phyloP scores from a whole-genome alignment of 83 land plant species.

The Picea mariana region DNA sequence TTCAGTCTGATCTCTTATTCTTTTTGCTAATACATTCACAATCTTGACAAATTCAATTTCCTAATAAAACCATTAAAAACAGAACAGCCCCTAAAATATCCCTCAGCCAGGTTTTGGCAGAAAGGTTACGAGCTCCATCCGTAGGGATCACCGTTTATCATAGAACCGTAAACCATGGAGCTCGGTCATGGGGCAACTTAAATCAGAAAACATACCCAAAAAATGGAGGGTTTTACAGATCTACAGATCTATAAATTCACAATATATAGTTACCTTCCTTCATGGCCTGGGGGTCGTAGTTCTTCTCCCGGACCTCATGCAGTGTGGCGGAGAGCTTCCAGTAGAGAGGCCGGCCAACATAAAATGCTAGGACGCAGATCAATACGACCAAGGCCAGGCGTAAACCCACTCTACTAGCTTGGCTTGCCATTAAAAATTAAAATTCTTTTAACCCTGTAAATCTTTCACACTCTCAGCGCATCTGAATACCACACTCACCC shows the following conservation, averaged over 20 bases:
- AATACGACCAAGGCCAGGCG: slow-evolving; percentile 22
- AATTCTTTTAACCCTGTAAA: too few species aligned
- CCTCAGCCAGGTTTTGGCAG: background rate
- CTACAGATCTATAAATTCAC: background rate
- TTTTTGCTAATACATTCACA: too few species aligned
- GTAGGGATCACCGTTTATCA: background rate
- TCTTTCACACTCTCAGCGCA: too few species aligned
- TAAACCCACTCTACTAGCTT: slow-evolving; percentile 29
- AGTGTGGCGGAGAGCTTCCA: slow-evolving; percentile 75
- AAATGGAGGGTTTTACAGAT: background rate
- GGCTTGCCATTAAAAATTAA: background rate
- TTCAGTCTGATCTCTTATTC: too few species aligned
- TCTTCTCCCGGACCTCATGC: slow-evolving; percentile 59
- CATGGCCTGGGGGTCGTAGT: slow-evolving; percentile 35
- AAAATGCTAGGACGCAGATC: slow-evolving; percentile 43
- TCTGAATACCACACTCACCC: too few species aligned
- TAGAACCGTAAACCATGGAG: background rate
- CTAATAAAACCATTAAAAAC: too few species aligned
- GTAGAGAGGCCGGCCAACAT: slow-evolving; percentile 71
- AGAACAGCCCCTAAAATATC: background rate
- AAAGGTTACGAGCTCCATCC: background rate
- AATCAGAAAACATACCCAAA: background rate
- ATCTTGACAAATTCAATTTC: too few species aligned
- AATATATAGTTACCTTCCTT: slow-evolving; percentile 25
- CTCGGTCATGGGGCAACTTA: background rate